Conservation (phyloP, 805 yeast genomes). For the Nakazawaea ishiwadae region DNA sequence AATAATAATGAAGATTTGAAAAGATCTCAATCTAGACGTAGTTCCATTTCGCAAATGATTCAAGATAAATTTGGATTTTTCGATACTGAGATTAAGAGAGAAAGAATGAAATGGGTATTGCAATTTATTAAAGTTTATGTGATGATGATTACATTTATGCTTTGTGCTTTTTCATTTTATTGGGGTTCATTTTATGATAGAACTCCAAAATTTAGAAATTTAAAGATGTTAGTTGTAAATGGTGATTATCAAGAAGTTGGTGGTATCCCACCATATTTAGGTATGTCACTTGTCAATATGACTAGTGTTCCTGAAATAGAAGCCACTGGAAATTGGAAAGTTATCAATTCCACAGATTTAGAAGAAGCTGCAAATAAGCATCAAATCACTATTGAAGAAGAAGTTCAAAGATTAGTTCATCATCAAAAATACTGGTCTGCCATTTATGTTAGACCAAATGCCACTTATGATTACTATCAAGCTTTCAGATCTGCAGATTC, state of each 20-base stretch:
- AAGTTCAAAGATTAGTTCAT: conserved; percentile 40
- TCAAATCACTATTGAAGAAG: conserved; percentile 27
- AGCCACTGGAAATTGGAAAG: conserved; percentile 17
- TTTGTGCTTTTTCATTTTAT: conserved; percentile 33
- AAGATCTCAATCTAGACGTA: conserved; percentile 1
- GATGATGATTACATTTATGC: conserved; percentile 28
- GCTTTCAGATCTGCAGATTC: conserved; percentile 31
- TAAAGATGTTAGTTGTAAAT: conserved; percentile 31
- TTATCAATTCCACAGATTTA: conserved; percentile 24
- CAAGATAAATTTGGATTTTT: conserved; percentile 21
- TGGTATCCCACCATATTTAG: conserved; percentile 1
- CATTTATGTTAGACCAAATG: conserved; percentile 45
- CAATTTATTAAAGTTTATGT: conserved; percentile 21
- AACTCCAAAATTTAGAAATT: conserved; percentile 21
- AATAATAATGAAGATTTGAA: background rate
- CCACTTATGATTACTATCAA: conserved; percentile 34
- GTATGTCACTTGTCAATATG: conserved; percentile 20
- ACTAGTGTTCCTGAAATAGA: conserved; percentile 16
- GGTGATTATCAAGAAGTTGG: conserved; percentile 23
- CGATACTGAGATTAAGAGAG: conserved; percentile 20
- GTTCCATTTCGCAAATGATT: background rate
- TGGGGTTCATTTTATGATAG: conserved; percentile 39
- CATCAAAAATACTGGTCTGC: conserved; percentile 60
- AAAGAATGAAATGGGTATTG: conserved; percentile 10
- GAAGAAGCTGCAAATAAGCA: conserved; percentile 24